Base-by-base conservation (phyloP, 176 grass and related monocot species). In the Elymus sibiricus region DNA sequence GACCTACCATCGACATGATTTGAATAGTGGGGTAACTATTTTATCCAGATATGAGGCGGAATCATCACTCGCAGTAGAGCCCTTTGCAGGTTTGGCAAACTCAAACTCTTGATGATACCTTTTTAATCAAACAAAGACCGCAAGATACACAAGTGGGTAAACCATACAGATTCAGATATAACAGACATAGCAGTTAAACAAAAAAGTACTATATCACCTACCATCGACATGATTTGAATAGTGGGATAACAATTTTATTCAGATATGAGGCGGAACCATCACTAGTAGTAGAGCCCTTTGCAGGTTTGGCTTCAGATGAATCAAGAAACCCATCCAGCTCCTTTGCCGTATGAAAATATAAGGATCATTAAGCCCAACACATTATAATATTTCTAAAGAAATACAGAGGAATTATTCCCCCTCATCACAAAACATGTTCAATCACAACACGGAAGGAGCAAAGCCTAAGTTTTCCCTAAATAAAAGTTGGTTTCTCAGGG, bases 281-380 rank as follows among this genome's bases (percentile, higher is more conserved):
- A 15, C 19, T 71, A 68, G 51, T 79, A 40, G 58, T 82, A 85
- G 87, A 94, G 60, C 89, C 90, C 44, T 84, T 69, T 43, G 89
- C 85, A 69, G 59, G 42, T 86, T n/a, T n/a, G n/a, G n/a, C n/a
- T n/a, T n/a, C n/a, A n/a, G n/a, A 46, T 38, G 37, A 77, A 92
- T 92, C 29, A 38, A n/a, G n/a, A n/a, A n/a, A n/a, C n/a, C 65
- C 87, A 86, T 98, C 93, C 2, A 95, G 85, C 17, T 98, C 91
- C 68, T 92, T 93, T 90, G 95, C 87, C 91, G 95, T 98, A 91
- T 89, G 89, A 89, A 79, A 87, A 81, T 44, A 70, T 70, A 28
- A 82, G 35, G 46, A 13, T 80, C 51, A 87, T 22, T 63, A 70
- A 89, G 68, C 76, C 69, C 37, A 73, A 65, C 26, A 32, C 2